These are phyloP conservation scores for Eucalyptus caleyi DNA, from an alignment of 345 rosid species.

Conservation along the genomic window DNA sequence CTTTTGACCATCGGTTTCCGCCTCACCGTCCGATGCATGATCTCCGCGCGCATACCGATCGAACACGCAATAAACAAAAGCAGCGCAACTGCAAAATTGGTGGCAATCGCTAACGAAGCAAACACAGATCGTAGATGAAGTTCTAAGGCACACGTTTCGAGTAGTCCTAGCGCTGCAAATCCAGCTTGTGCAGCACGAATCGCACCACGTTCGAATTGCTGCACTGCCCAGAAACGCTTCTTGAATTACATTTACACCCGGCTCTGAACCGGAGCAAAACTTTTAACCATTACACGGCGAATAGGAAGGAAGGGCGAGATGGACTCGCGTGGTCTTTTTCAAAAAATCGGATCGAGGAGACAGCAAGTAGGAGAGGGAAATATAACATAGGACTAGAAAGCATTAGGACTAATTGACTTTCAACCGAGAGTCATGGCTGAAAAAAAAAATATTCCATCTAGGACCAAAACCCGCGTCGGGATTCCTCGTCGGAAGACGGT, in stretches of 20 bases:
- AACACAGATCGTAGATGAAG: not conserved
- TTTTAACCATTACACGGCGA: not conserved
- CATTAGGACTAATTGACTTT: not conserved
- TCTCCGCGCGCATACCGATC: not conserved
- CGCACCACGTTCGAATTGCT: not conserved
- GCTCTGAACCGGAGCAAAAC: not conserved
- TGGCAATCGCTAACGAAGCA: not conserved
- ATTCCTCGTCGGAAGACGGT: not conserved
- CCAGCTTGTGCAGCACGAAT: not conserved
- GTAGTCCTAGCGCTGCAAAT: not conserved
- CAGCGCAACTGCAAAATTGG: not conserved
- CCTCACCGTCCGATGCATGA: not conserved
- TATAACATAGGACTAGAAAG: not conserved
- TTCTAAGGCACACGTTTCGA: not conserved
- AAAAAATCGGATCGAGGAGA: not conserved
- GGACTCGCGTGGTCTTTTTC: not conserved
- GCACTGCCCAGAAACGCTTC: not conserved
- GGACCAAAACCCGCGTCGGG: not conserved
- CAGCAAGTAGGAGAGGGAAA: not conserved
- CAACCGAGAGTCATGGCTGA: not conserved
- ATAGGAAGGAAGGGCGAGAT: not conserved
- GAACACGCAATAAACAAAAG: not conserved
- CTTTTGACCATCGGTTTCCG: not conserved
- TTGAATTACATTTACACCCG: not conserved
- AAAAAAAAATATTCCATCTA: not conserved